Evolutionary conservation across 495 filamentous ascomycete species (phyloP), one percentile per base, ranked within the genome.

Genomic region (Hyaloscypha finlandica): DNA sequence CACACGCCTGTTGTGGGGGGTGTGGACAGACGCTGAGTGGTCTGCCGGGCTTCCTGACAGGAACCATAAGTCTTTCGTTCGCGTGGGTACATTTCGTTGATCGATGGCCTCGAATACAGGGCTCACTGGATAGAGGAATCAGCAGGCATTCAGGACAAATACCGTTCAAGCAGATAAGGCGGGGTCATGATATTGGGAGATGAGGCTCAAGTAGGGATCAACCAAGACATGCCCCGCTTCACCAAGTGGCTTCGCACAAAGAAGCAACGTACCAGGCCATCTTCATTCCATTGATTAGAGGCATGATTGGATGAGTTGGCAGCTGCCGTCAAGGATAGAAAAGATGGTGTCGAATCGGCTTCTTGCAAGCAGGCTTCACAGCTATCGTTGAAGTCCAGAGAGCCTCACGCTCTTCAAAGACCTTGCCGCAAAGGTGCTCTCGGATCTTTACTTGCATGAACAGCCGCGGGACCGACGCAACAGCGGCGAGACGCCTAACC

Each of bases 91-190:
- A 96, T 83, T 89, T 91, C 69, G 91, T 91, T 29, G 92, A 93
- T 70, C 92, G 88, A 77, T 96, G 92, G 60, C 92, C 92, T 61
- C 90, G 89, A 70, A 94, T 92, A 71, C 92, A 96, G 73, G 90
- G 89, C 80, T 89, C 88, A 74, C 92, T 95, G 29, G n/a, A 61
- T 59, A 55, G 35, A 37, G 42, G 16, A 48, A 19, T 48, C 16
- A 48, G 16, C 42, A 48, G 16, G 42, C 42, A 16, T 14, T 19
- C 42, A 48, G 42, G 3, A 19, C 42, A 48, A 48, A 48, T 48
- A 19, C 16, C 35, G 42, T 1, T 48, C 63, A 33, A 35, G 11
- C 42, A 1, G 42, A 48, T 48, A 48, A 48, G 42, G 14, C 42
- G 63, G 6, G 56, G 68, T 37, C 29, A 67, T 9, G 65, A 60